phyloP scores from a whole-genome alignment of 1,284 basidiomycete species.

The Rhodotorula sp. region DNA sequence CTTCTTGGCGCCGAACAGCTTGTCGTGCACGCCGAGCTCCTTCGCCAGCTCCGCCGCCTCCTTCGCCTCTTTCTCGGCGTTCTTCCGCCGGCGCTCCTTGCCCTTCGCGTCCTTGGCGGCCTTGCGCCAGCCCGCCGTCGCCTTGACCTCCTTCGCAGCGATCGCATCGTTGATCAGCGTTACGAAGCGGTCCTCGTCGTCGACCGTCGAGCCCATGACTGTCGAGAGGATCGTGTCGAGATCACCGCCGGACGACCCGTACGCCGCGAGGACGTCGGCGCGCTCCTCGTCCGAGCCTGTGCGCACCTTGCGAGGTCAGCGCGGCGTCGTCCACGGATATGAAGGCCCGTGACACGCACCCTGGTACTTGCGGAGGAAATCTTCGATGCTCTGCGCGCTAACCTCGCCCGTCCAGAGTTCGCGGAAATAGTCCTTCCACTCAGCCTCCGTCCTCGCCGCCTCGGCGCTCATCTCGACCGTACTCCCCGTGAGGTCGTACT shows the following conservation, averaged over 20 bases:
- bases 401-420: constrained; percentile 71
- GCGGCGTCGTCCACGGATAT: background rate
- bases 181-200: constrained; percentile 82
- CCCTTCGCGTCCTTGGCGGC: constrained; percentile 75
- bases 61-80: constrained; percentile 68
- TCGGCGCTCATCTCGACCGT: constrained; percentile 73
- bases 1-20: constrained; percentile 70
- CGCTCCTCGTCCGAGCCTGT: constrained; percentile 80
- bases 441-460: constrained; percentile 70
- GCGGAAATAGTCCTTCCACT: constrained; percentile 92
- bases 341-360: constrained; percentile 57
- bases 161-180: constrained; percentile 69
- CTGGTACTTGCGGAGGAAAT: constrained; percentile 88
- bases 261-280: constrained; percentile 73
- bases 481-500: constrained; percentile 64
- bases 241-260: constrained; percentile 66
- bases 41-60: constrained; percentile 84
- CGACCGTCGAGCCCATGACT: constrained; percentile 71
- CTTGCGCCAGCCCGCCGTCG: constrained; percentile 66
- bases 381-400: constrained; percentile 78
- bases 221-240: constrained; percentile 75
- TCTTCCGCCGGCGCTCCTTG: constrained; percentile 58
- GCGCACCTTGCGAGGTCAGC: background rate
- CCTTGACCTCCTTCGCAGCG: constrained; percentile 58
- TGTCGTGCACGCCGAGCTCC: constrained; percentile 90